phyloP scores from a whole-genome alignment of 345 rosid species.

The Populus nigra region DNA sequence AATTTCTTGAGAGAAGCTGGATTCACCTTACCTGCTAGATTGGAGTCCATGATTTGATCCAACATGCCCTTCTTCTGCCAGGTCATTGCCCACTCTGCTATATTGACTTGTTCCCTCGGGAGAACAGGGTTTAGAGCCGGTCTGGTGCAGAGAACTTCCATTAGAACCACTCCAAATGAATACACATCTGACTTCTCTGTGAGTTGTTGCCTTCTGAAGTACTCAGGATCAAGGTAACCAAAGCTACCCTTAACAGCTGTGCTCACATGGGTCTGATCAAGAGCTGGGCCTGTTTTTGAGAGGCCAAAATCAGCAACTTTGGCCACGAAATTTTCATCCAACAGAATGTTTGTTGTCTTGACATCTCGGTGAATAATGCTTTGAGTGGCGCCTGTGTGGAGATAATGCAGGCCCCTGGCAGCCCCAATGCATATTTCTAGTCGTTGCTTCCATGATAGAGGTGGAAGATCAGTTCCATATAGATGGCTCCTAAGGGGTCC shows the following conservation, averaged over 20 bases:
- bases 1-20: slow-evolving; percentile 89
- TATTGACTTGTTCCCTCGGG: slow-evolving; percentile 95
- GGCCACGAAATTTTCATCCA: slow-evolving; percentile 90
- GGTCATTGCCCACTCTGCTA: slow-evolving; percentile 97
- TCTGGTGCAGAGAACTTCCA: slow-evolving; percentile 96
- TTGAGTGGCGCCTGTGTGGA: slow-evolving; percentile 97
- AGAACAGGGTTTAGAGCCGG: slow-evolving; percentile 95
- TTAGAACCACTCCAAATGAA: slow-evolving; percentile 93
- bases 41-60: slow-evolving; percentile 91
- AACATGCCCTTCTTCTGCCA: slow-evolving; percentile 97
- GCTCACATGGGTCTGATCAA: slow-evolving; percentile 96
- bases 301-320: slow-evolving; percentile 98
- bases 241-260: slow-evolving; percentile 99
- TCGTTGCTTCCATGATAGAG: slow-evolving; percentile 91
- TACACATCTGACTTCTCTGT: slow-evolving; percentile 97
- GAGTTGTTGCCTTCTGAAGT: slow-evolving; percentile 94
- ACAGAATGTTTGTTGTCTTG: slow-evolving; percentile 92
- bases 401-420: slow-evolving; percentile 94
- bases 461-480: slow-evolving; percentile 81
- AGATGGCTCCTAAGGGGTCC: slow-evolving; percentile 96
- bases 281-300: slow-evolving; percentile 87
- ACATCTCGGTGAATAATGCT: slow-evolving; percentile 98
- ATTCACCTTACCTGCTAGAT: slow-evolving; percentile 79
- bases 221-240: slow-evolving; percentile 96
- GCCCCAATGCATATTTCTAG: slow-evolving; percentile 98